Conservation (phyloP, 371 early-diverging fungal genomes). For the Catenaria anguillulae region DNA sequence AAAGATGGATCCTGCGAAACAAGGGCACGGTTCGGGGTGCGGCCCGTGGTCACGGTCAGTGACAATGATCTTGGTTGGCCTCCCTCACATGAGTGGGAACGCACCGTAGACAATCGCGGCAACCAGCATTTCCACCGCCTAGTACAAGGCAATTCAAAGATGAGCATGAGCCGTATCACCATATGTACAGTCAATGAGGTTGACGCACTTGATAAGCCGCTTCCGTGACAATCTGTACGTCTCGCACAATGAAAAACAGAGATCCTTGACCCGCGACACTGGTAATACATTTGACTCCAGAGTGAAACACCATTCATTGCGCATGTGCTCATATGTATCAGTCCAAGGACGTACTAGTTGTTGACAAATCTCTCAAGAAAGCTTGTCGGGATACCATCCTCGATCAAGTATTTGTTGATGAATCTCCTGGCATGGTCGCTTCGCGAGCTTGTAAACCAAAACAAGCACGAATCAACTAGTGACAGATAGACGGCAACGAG, state of each 20-base stretch:
- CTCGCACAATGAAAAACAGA: constrained; percentile 1
- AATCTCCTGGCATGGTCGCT: not conserved
- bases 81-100: too few relatives aligned
- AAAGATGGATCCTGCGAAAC: not conserved
- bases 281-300: too few relatives aligned
- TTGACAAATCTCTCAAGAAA: not conserved
- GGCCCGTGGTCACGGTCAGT: too few relatives aligned
- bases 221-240: not conserved
- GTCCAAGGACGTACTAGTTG: not conserved
- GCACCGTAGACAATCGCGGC: not conserved
- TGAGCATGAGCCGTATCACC: too few relatives aligned
- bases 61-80: too few relatives aligned
- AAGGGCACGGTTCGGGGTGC: too few relatives aligned
- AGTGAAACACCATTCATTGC: too few relatives aligned
- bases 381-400: not conserved
- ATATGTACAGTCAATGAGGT: too few relatives aligned
- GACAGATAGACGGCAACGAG: not conserved
- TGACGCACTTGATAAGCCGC: not conserved
- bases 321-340: too few relatives aligned
- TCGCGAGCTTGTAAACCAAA: not conserved
- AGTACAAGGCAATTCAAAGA: too few relatives aligned
- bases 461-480: not conserved
- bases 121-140: not conserved
- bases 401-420: not conserved
- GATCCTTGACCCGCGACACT: not conserved